A percentile compares a stretch with the other conserved stretches of the same genome.
phyloP scores from a whole-genome alignment of 208 protist genomes.

The Leptomonas seymouri region DNA sequence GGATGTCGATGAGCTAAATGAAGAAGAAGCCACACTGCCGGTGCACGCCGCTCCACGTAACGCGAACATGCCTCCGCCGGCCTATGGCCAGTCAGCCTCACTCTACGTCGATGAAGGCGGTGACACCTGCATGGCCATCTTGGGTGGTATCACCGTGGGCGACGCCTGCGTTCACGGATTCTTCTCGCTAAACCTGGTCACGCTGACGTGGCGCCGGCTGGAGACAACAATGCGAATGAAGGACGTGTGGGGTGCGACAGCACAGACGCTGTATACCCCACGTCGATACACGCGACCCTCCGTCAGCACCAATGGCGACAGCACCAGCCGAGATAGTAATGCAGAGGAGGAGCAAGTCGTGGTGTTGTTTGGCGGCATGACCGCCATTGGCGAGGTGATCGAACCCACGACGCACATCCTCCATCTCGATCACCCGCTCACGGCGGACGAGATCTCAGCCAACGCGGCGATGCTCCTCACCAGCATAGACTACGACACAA shows the following conservation, averaged over 20 bases:
- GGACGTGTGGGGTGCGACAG: slow-evolving; percentile 53
- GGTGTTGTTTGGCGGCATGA: slow-evolving; percentile 76
- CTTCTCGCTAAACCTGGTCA: slow-evolving; percentile 47
- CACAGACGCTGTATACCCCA: slow-evolving; percentile 45
- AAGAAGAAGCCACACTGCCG: not conserved
- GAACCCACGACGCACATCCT: slow-evolving; percentile 46
- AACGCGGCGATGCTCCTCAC: slow-evolving; percentile 26
- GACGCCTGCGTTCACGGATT: slow-evolving; percentile 23
- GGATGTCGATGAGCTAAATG: not conserved
- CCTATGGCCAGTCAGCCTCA: slow-evolving; percentile 58
- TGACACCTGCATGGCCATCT: slow-evolving; percentile 44
- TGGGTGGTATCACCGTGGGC: slow-evolving; percentile 43
- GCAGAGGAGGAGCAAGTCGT: slow-evolving; percentile 54
- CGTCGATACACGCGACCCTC: slow-evolving; percentile 14
- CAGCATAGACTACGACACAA: slow-evolving; percentile 22
- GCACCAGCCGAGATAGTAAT: not conserved
- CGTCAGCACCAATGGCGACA: not conserved
- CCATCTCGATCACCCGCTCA: slow-evolving; percentile 43
- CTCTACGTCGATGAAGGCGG: slow-evolving; percentile 26
- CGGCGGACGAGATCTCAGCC: slow-evolving; percentile 17
- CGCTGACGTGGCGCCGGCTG: slow-evolving; percentile 37
- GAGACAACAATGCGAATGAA: slow-evolving; percentile 23
- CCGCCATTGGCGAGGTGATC: slow-evolving; percentile 21
- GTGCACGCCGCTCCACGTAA: not conserved
- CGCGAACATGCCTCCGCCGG: slow-evolving; percentile 40